Percentiles rank a stretch among this genome's conserved stretches.
phyloP scores from a whole-genome alignment of 208 protist genomes.

The Tritrichomonas musculus region DNA sequence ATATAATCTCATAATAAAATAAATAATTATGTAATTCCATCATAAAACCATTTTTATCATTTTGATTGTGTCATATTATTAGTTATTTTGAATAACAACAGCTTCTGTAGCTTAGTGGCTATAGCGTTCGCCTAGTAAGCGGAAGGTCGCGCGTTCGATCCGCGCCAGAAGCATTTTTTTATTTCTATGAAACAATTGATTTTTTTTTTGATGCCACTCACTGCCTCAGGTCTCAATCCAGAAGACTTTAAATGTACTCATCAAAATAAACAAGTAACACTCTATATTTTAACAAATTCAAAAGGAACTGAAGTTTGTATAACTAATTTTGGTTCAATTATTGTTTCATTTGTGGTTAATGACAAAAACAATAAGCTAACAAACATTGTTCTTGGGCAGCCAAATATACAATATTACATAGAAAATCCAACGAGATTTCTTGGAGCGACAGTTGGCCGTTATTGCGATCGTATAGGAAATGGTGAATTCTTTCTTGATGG shows the following conservation, averaged over 20 bases:
- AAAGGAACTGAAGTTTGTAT: neutral
- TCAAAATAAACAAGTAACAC: neutral
- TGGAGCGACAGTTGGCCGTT: neutral
- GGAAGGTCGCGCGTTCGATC: too few relatives aligned
- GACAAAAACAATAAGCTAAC: neutral
- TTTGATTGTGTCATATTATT: too few relatives aligned
- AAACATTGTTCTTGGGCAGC: neutral
- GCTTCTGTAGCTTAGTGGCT: too few relatives aligned
- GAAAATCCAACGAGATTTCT: neutral
- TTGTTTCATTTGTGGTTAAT: neutral
- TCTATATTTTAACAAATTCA: neutral
- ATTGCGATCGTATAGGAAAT: neutral
- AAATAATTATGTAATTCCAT: too few relatives aligned
- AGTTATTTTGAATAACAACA: too few relatives aligned
- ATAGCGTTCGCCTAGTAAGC: too few relatives aligned
- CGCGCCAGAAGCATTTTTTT: too few relatives aligned
- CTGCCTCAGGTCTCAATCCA: neutral
- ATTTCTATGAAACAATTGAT: too few relatives aligned
- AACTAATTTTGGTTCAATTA: neutral
- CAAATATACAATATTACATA: neutral
- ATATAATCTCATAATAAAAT: too few relatives aligned
- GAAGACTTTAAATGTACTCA: neutral
- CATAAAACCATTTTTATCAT: too few relatives aligned
- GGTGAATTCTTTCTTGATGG: neutral
- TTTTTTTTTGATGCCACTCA: neutral